Conservation (phyloP, 148 eudicot species). For the Simmondsia chinensis region DNA sequence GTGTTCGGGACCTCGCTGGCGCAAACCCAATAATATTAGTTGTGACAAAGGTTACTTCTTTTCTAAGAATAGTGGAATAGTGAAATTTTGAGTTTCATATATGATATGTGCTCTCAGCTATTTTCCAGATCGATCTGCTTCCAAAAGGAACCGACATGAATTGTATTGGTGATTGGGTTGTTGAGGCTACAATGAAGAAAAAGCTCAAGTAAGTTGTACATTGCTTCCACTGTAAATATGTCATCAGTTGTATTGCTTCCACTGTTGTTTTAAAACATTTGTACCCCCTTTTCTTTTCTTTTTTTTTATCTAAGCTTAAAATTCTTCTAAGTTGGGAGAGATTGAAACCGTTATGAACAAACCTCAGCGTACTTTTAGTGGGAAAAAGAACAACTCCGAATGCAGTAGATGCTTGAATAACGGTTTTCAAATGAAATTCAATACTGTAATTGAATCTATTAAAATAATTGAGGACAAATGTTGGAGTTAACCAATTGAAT, state of each 20-base stretch:
- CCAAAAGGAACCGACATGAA: slow-evolving; percentile 91
- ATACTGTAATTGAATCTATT: too few relatives aligned
- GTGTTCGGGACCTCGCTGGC: slow-evolving; percentile 90
- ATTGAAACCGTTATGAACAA: too few relatives aligned
- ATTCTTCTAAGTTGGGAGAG: too few relatives aligned
- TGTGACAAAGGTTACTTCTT: slow-evolving; percentile 64
- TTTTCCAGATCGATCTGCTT: slow-evolving; percentile 86
- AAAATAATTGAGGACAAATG: too few relatives aligned
- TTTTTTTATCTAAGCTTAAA: too few relatives aligned
- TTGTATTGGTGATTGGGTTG: slow-evolving; percentile 95
- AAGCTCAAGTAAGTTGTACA: slow-evolving; percentile 69
- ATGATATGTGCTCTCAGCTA: slow-evolving; percentile 4
- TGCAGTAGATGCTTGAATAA: too few relatives aligned
- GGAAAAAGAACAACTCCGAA: too few relatives aligned
- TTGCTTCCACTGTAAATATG: not conserved
- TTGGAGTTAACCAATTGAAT: too few relatives aligned
- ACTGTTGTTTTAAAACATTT: not conserved
- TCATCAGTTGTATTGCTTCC: not conserved
- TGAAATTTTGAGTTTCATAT: not conserved
- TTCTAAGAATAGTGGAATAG: not conserved
- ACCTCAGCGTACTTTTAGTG: too few relatives aligned
- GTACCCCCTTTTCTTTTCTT: not conserved
- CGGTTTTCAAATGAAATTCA: too few relatives aligned
- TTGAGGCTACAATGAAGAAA: slow-evolving; percentile 79
- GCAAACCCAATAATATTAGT: slow-evolving; percentile 95